Percentiles rank a stretch among this genome's conserved stretches.
These are phyloP conservation scores for Fomes fomentarius DNA, from an alignment of 1,284 basidiomycete genomes.

Conservation along the genomic window DNA sequence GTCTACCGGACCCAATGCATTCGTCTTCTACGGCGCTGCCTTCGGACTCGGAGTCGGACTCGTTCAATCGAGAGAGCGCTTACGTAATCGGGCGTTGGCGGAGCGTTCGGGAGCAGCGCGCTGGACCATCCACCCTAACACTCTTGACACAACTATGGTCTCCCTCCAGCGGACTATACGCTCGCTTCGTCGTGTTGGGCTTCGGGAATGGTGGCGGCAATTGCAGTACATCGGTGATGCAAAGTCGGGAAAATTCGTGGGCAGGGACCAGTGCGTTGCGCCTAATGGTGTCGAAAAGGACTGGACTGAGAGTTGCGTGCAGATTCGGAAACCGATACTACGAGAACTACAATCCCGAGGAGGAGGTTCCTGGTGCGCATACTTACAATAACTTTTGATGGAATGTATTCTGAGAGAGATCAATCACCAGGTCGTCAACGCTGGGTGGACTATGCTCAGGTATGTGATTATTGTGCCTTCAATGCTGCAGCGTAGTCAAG, in stretches of 20 bases:
- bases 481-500: neutral
- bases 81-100: constrained; percentile 16
- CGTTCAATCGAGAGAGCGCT: too few species aligned
- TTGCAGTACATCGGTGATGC: constrained; percentile 91
- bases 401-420: neutral
- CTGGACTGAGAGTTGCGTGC: constrained; percentile 6
- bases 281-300: neutral
- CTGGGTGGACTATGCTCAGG: constrained; percentile 92
- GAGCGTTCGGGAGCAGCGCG: constrained; percentile 12
- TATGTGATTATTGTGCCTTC: constrained; percentile 34
- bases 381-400: neutral
- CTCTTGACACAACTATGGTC: constrained; percentile 34
- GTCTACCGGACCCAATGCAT: too few species aligned
- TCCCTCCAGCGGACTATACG: constrained; percentile 79
- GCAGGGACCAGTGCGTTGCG: constrained; percentile 76
- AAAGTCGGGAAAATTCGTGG: constrained; percentile 80
- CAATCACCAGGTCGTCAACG: constrained; percentile 79
- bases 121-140: neutral
- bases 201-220: constrained; percentile 84
- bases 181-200: constrained; percentile 72
- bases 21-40: too few species aligned
- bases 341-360: constrained; percentile 84
- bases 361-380: constrained; percentile 81
- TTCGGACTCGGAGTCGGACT: too few species aligned
- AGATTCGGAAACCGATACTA: constrained; percentile 92